phyloP scores from a whole-genome alignment of 495 filamentous ascomycete genomes.

The Apodospora peruviana region DNA sequence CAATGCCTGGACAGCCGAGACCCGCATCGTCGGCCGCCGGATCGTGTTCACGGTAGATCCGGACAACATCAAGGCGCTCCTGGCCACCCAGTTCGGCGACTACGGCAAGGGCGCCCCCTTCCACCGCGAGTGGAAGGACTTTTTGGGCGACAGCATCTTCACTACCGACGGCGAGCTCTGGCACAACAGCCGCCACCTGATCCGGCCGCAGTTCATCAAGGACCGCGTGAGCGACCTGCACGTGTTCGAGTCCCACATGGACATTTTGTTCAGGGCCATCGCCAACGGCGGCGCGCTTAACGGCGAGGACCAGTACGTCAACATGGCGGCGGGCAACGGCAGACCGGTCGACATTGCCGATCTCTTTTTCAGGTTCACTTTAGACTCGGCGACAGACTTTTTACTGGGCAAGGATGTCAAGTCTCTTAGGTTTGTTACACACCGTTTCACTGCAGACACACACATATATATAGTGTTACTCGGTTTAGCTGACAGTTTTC shows the following conservation, averaged over 20 bases:
- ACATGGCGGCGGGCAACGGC: conserved; percentile 40
- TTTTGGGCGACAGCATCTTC: conserved; percentile 78
- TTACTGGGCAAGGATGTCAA: conserved; percentile 72
- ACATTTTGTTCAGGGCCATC: conserved; percentile 55
- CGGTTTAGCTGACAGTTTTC: too few species aligned
- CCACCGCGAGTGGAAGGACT: conserved; percentile 63
- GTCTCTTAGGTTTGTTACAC: conserved; percentile 49
- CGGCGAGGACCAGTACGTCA: conserved; percentile 36
- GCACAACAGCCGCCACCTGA: conserved; percentile 69
- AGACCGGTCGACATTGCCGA: conserved; percentile 60
- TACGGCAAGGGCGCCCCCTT: conserved; percentile 69
- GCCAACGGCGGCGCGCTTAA: conserved; percentile 48
- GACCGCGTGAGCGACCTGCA: conserved; percentile 77
- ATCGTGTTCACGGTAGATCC: conserved; percentile 65
- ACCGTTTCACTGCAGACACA: not conserved
- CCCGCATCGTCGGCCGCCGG: conserved; percentile 48
- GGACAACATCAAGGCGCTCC: conserved; percentile 80
- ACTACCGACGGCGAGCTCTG: conserved; percentile 68
- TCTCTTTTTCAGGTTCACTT: conserved; percentile 73
- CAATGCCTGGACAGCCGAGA: conserved; percentile 54
- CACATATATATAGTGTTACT: too few species aligned
- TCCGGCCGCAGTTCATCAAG: conserved; percentile 78
- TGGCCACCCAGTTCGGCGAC: conserved; percentile 71
- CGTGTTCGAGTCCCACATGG: conserved; percentile 71
- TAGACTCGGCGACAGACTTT: conserved; percentile 82